Evolutionary conservation across 2,329 filamentous ascomycete species (phyloP).

Genomic region (Neurospora sp.): DNA sequence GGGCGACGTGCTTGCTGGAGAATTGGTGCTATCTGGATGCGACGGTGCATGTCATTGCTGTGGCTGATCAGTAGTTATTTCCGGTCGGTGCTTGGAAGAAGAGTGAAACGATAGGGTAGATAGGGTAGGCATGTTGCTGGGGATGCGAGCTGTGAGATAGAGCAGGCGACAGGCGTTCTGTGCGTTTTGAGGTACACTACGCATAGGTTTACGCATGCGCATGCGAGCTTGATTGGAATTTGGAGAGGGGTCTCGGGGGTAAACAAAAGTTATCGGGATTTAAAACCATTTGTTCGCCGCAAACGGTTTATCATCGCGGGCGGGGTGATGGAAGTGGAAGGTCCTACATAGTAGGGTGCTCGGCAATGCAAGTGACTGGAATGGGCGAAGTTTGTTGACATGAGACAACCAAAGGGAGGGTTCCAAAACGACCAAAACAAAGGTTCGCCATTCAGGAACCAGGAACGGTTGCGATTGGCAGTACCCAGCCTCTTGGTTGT

Average conservation of each 20-base stretch:
- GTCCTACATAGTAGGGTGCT: neutral
- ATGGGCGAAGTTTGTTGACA: neutral
- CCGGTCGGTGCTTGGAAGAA: neutral
- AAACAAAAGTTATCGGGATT: neutral
- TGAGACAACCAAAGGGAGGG: neutral
- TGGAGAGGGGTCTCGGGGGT: neutral
- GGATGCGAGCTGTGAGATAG: neutral
- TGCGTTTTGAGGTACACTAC: neutral
- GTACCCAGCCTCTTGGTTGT: neutral
- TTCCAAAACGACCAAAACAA: neutral
- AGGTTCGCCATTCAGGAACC: neutral
- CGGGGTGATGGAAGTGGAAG: neutral
- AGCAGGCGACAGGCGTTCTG: neutral
- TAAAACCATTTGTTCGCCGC: neutral
- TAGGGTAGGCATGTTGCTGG: neutral
- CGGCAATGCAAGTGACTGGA: neutral
- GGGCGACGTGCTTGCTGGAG: constrained; percentile 26
- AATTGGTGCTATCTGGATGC: constrained; percentile 37
- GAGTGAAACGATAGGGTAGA: neutral
- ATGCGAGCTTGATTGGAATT: neutral
- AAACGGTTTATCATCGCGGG: neutral
- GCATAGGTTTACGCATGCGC: neutral
- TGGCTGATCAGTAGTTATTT: constrained; percentile 8
- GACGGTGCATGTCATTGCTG: constrained; percentile 28
- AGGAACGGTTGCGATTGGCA: neutral